phyloP scores from a whole-genome alignment of 306 rosid species.

The Cicer cuneatum region DNA sequence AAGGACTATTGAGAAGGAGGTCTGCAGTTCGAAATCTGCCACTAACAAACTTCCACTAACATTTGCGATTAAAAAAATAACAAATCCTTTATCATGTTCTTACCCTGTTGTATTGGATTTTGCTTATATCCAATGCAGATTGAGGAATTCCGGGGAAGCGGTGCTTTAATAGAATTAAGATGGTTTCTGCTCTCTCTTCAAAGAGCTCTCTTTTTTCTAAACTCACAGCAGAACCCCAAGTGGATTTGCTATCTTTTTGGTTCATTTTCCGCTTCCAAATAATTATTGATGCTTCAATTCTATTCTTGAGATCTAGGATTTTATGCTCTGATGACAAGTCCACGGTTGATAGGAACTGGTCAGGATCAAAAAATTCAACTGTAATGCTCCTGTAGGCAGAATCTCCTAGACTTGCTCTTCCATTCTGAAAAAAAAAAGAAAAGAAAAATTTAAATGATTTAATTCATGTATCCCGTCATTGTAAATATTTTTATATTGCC shows the following conservation, averaged over 20 bases:
- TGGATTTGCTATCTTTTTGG: constrained; percentile 88
- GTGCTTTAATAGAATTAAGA: constrained; percentile 84
- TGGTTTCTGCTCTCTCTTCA: constrained; percentile 98
- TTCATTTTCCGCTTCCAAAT: constrained; percentile 95
- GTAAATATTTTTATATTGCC: no score
- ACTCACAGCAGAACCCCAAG: constrained; percentile 96
- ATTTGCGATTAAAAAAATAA: no score
- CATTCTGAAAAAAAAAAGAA: constrained; percentile 62
- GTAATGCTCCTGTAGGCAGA: constrained; percentile 75
- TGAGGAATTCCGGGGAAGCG: constrained; percentile 97
- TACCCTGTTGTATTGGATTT: constrained; percentile 88
- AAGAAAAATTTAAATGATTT: background rate
- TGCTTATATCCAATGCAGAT: constrained; percentile 85
- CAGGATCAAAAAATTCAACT: constrained; percentile 91
- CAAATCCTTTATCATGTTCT: constrained; percentile 5
- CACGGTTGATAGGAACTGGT: constrained; percentile 76
- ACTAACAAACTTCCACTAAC: no score
- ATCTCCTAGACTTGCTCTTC: constrained; percentile 96
- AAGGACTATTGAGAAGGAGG: no score
- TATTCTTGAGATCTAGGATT: constrained; percentile 83
- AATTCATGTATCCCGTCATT: no score
- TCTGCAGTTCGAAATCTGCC: no score
- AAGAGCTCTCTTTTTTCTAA: constrained; percentile 93
- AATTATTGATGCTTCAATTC: constrained; percentile 92
- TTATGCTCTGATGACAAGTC: constrained; percentile 93